A percentile compares a stretch with the other conserved stretches of the same genome.
phyloP scores from a whole-genome alignment of 1,284 basidiomycete species.

The Cryptococcus wingfieldii region DNA sequence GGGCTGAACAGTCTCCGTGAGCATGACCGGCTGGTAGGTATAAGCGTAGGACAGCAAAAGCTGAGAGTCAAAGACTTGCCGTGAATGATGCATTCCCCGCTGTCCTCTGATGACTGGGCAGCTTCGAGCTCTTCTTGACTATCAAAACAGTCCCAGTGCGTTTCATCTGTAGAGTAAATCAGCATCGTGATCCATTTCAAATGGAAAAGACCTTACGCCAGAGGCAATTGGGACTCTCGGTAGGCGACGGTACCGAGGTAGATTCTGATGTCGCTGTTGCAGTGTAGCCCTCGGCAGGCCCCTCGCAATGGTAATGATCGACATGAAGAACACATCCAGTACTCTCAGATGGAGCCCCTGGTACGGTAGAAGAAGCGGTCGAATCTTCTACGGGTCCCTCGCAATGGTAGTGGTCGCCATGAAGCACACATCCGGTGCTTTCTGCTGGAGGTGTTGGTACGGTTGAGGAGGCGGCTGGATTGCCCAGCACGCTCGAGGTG shows the following conservation, averaged over 20 bases:
- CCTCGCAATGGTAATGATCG: slow-evolving; percentile 31
- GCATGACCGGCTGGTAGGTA: slow-evolving; percentile 17
- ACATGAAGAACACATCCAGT: slow-evolving; percentile 22
- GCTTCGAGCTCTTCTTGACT: slow-evolving; percentile 14
- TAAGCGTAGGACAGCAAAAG: background rate
- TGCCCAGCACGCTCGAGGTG: background rate
- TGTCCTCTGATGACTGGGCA: slow-evolving; percentile 11
- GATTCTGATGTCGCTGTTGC: slow-evolving; percentile 10
- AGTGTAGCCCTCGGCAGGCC: slow-evolving; percentile 11
- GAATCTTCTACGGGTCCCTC: slow-evolving; percentile 8
- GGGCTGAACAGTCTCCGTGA: slow-evolving; percentile 48
- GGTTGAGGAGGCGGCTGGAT: background rate
- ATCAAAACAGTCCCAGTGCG: slow-evolving; percentile 35
- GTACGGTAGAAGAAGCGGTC: slow-evolving; percentile 9
- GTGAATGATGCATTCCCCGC: slow-evolving; percentile 35
- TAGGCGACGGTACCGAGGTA: slow-evolving; percentile 21
- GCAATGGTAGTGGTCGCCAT: slow-evolving; percentile 29
- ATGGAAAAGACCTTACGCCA: slow-evolving; percentile 16
- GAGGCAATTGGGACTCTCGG: slow-evolving; percentile 24
- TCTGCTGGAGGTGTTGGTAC: slow-evolving; percentile 24
- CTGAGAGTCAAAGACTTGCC: slow-evolving; percentile 11
- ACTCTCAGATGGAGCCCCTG: slow-evolving; percentile 22
- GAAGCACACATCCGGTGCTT: slow-evolving; percentile 20
- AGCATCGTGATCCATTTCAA: background rate
- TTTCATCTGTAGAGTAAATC: slow-evolving; percentile 16